These are phyloP conservation scores for Leucaena leucocephala DNA, from an alignment of 306 rosid species.

Conservation along the genomic window DNA sequence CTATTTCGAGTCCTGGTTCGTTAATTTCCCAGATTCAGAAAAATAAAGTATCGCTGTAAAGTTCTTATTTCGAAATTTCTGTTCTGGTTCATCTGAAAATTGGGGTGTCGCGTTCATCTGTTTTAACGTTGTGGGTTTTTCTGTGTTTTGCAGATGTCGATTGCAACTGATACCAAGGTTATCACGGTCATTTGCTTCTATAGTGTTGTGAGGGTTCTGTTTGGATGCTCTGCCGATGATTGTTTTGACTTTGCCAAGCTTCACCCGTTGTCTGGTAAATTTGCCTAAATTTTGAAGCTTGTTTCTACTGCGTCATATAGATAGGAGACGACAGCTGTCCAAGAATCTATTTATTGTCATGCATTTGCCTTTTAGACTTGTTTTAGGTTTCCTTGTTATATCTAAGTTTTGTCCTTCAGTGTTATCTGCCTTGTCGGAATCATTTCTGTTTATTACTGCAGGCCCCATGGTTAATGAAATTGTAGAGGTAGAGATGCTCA, in stretches of 20 bases:
- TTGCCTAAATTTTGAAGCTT: neutral
- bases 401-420: neutral
- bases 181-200: slow-evolving; percentile 69
- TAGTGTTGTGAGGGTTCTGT: slow-evolving; percentile 62
- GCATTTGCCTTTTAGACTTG: neutral
- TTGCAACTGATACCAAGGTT: slow-evolving; percentile 70
- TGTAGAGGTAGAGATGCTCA: slow-evolving; percentile 16
- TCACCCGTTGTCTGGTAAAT: slow-evolving; percentile 64
- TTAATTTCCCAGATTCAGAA: slow-evolving; percentile 13
- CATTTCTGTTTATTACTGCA: neutral
- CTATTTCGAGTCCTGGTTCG: slow-evolving; percentile 64
- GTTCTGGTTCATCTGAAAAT: neutral
- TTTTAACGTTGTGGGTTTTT: neutral
- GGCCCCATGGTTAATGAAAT: slow-evolving; percentile 4
- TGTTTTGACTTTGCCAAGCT: slow-evolving; percentile 71
- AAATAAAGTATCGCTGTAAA: neutral
- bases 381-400: neutral
- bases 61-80: neutral
- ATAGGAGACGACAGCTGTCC: neutral
- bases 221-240: slow-evolving; percentile 81
- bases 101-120: neutral
- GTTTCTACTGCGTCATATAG: neutral
- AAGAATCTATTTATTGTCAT: neutral
- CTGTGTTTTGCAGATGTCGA: slow-evolving; percentile 56
- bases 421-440: neutral